Evolutionary conservation across 768 basidiomycete species (phyloP).

Genomic region (Amanita rubescens): DNA sequence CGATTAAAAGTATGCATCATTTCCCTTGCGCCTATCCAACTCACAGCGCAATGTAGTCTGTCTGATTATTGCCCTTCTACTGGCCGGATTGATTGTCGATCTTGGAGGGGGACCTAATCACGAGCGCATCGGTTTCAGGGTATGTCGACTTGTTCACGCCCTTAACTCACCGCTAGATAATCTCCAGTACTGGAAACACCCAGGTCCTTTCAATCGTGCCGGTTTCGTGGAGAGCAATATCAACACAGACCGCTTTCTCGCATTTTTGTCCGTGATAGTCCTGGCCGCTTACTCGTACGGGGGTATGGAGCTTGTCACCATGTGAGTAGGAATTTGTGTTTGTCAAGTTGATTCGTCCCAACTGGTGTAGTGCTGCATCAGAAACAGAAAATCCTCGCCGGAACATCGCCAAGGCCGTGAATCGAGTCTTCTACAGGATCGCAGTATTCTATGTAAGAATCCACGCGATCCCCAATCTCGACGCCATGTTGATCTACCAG

Average conservation of each 20-base stretch:
- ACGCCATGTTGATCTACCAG: background rate
- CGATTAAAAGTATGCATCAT: constrained; percentile 47
- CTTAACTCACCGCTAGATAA: background rate
- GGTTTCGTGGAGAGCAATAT: constrained; percentile 30
- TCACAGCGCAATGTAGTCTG: constrained; percentile 27
- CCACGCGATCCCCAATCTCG: background rate
- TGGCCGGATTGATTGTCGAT: constrained; percentile 63
- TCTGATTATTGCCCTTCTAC: constrained; percentile 52
- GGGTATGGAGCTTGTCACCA: constrained; percentile 68
- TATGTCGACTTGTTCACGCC: constrained; percentile 17
- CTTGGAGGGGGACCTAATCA: constrained; percentile 70
- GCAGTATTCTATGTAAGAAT: constrained; percentile 57
- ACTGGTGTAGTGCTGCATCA: constrained; percentile 48
- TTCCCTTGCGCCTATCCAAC: background rate
- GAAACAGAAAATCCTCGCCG: constrained; percentile 74
- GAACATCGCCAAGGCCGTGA: constrained; percentile 71
- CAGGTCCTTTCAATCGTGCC: constrained; percentile 48
- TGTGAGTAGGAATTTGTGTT: constrained; percentile 29
- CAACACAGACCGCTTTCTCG: constrained; percentile 42
- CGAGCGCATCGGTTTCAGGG: constrained; percentile 62
- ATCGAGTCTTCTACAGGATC: constrained; percentile 76
- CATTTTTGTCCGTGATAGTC: constrained; percentile 34
- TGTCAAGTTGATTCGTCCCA: constrained; percentile 2
- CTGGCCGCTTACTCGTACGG: constrained; percentile 69
- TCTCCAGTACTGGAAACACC: constrained; percentile 59